Percentiles rank a stretch among this genome's conserved stretches.
Conservation (phyloP, 345 rosid genomes). For the Citrus reticulata region DNA sequence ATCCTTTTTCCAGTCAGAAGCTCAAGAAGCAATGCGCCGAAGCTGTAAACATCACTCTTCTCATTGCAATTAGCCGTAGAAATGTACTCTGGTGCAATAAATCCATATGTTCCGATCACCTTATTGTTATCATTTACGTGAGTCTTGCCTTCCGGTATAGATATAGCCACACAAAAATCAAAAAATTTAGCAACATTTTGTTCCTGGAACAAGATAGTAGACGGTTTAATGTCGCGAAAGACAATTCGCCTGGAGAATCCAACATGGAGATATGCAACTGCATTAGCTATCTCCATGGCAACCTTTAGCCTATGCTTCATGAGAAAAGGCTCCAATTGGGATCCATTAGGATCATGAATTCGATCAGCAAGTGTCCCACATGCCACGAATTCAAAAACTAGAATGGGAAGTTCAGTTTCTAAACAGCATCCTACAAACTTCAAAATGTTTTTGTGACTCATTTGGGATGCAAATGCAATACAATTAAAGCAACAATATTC, state of each 20-base stretch:
- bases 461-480: not conserved
- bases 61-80: constrained; percentile 8
- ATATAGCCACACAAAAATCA: not conserved
- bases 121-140: not conserved
- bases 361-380: not conserved
- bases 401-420: no score
- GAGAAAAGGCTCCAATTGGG: not conserved
- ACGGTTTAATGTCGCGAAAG: not conserved
- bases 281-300: no score
- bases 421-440: not conserved
- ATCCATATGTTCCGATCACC: not conserved
- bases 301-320: not conserved
- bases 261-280: not conserved
- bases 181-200: not conserved
- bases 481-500: not conserved
- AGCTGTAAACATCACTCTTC: not conserved
- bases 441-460: not conserved
- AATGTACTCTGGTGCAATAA: not conserved
- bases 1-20: not conserved
- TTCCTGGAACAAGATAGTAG: not conserved
- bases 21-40: not conserved
- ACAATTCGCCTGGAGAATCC: not conserved
- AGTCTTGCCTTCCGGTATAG: not conserved
- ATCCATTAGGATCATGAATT: not conserved
- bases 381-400: not conserved